Percentiles rank a stretch among this genome's conserved stretches.
These are phyloP conservation scores for Mrakia blollopis DNA, from an alignment of 768 basidiomycete species.

Conservation along the genomic window DNA sequence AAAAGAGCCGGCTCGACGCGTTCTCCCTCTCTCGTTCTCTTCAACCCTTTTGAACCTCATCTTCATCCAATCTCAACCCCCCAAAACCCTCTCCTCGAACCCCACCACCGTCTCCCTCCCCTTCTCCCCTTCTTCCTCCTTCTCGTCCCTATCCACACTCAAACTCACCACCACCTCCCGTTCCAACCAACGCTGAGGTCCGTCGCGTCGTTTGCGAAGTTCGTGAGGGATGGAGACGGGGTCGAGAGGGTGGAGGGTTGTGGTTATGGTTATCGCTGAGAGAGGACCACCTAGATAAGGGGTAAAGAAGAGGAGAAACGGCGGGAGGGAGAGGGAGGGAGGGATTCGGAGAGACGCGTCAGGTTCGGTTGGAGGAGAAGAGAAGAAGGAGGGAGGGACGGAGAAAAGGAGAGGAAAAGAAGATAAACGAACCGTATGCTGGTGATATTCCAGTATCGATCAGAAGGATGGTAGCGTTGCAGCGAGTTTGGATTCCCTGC, in stretches of 20 bases:
- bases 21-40: too few relatives aligned
- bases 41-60: too few relatives aligned
- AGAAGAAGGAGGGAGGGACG: too few relatives aligned
- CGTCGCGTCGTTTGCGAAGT: too few relatives aligned
- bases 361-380: constrained; percentile 2
- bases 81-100: too few relatives aligned
- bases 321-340: not conserved
- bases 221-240: not conserved
- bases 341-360: not conserved
- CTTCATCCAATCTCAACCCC: too few relatives aligned
- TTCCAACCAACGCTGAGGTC: too few relatives aligned
- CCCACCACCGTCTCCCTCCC: too few relatives aligned
- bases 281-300: not conserved
- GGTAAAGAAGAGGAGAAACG: not conserved
- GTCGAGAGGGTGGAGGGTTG: not conserved
- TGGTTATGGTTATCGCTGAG: not conserved
- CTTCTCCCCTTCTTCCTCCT: too few relatives aligned
- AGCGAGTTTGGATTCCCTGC: constrained; percentile 68
- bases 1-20: too few relatives aligned
- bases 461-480: constrained; percentile 86
- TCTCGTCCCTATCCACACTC: too few relatives aligned
- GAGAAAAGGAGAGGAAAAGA: not conserved
- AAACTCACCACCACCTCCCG: too few relatives aligned
- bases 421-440: constrained; percentile 10
- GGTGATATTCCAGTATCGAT: constrained; percentile 78